Percentiles rank a stretch among this genome's conserved stretches.
phyloP scores from a whole-genome alignment of 495 filamentous ascomycete genomes.

The Xylaria acuta region DNA sequence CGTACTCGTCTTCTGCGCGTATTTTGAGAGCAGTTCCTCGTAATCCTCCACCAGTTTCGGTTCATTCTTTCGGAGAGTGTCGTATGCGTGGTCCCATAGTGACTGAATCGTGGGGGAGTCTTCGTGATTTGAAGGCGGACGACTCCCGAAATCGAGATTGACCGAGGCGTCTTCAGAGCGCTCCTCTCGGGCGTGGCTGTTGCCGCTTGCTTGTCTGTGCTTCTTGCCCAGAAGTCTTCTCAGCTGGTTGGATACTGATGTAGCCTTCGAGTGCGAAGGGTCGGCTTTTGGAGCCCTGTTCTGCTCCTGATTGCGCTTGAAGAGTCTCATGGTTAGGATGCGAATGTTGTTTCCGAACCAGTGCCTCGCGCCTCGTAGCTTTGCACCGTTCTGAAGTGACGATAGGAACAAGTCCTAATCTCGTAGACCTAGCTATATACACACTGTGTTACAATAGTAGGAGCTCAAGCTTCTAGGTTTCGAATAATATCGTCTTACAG shows the following conservation, averaged over 20 bases:
- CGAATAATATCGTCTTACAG: background rate
- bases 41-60: conserved; percentile 25
- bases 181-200: background rate
- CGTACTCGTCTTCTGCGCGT: background rate
- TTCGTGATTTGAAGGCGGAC: background rate
- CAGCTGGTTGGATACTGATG: background rate
- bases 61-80: conserved; percentile 24
- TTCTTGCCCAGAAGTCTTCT: background rate
- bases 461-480: background rate
- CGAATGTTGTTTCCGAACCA: background rate
- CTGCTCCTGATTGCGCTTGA: background rate
- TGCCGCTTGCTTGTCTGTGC: background rate
- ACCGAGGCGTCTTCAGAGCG: background rate
- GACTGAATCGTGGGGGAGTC: background rate
- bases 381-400: background rate
- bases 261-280: background rate
- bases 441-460: background rate
- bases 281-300: background rate
- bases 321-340: background rate
- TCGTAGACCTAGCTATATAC: background rate
- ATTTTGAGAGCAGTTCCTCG: conserved; percentile 31
- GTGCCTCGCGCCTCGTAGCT: background rate
- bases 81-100: conserved; percentile 36
- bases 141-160: background rate
- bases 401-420: background rate